Evolutionary conservation across 2,329 filamentous ascomycete genomes (phyloP), one percentile per base, ranked within the genome.

Genomic region (Tolypocladium endophyticum): DNA sequence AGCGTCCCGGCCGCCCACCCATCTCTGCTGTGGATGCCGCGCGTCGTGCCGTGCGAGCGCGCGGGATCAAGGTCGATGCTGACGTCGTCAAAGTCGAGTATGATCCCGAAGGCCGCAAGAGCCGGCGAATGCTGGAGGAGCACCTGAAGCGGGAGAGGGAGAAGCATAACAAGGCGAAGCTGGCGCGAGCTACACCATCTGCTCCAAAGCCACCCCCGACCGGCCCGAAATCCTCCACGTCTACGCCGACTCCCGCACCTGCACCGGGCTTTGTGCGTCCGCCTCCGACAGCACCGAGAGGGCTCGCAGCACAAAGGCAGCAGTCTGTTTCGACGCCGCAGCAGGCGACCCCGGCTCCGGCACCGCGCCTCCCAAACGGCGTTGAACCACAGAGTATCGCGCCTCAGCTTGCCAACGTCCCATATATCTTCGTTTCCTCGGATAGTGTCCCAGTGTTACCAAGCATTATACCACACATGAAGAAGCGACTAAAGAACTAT

Each of bases 341-440:
- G 69, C 68, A 73, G 59, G 65, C 76, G 60, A 64, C 68, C 65
- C 28, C 59, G 23, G 54, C 64, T 5, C 33, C 60, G 9, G 66
- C 66, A 14, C 58, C 64, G 23, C 71, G 69, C 36, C 61, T 61
- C 18, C 66, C 81, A 58, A 77, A 82, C 25, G 68, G 86, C 11
- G 77, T 90, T 35, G 89, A 92, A 70, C 77, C 81, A 39, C 83
- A 85, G 57, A 84, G 83, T 3, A 81, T 96, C 52, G 76, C 88
- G 28, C 77, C 82, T 39, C 86, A 87, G 64, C 84, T 97, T 57
- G 86, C 87, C 68, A 83, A 86, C 57, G 87, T 90, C 61, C 94
- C 94, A 0, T 97, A 96, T 70, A 87, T 97, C 43, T 97, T 96
- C 70, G 88, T 99, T 60, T 82, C 90, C n/a, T 85, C 90, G 65